Conservation (phyloP, 176 grass and related monocot species). For the Phoenix dactylifera region DNA sequence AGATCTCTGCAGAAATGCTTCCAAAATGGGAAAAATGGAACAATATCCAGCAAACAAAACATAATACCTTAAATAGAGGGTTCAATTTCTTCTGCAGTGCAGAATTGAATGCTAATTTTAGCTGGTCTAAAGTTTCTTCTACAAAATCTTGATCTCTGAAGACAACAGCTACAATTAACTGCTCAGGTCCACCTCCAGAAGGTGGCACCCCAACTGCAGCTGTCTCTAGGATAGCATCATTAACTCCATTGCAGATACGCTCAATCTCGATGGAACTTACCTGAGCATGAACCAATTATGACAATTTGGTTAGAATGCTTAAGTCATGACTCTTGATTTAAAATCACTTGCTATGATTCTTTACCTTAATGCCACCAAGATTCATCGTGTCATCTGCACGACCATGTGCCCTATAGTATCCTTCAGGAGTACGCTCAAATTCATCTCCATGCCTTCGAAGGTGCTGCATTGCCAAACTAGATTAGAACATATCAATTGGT, state of each 20-base stretch:
- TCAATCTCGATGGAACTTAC: conserved; percentile 94
- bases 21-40: not conserved
- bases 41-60: not conserved
- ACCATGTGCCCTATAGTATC: conserved; percentile 80
- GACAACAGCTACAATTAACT: conserved; percentile 66
- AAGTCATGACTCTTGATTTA: not conserved
- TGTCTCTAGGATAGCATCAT: conserved; percentile 66
- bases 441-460: conserved; percentile 93
- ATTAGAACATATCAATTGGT: not conserved
- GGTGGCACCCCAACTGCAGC: conserved; percentile 84
- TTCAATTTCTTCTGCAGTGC: conserved; percentile 88
- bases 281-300: conserved; percentile 29
- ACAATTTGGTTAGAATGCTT: not conserved
- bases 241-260: conserved; percentile 71
- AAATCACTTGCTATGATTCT: not conserved
- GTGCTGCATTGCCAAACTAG: conserved; percentile 25
- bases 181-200: conserved; percentile 71
- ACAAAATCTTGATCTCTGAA: conserved; percentile 47
- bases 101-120: conserved; percentile 58
- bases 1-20: not conserved
- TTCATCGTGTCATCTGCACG: conserved; percentile 97
- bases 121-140: conserved; percentile 39
- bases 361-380: conserved; percentile 95
- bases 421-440: conserved; percentile 57
- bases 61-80: conserved; percentile 76